Base-by-base conservation (phyloP, 2,329 filamentous ascomycete species). In the Myriosclerotinia curreyana region DNA sequence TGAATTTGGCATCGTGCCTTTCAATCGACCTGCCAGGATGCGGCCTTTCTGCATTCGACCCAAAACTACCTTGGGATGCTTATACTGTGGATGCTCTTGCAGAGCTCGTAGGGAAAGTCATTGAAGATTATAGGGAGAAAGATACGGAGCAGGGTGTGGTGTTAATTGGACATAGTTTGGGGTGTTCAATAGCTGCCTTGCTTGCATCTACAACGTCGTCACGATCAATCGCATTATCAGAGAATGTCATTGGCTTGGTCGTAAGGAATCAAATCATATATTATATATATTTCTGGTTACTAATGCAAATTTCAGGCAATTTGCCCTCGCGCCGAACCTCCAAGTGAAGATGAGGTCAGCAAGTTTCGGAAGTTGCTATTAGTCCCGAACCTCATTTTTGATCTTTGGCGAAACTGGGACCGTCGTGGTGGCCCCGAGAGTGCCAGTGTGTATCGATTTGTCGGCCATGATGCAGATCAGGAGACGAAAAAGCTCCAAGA, bases 11-110 rank as follows among this genome's bases (percentile, higher is more conserved):
- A 15, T 88, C 92, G 55, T 96, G 93, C 74, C 82, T 96, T 48
- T 90, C 92, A 5, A 86, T 98, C 67, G 95, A 99, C 74, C 81
- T 97, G 5, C 94, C 95, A 1, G 95, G 95, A 48, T 96, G 93
- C 71, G 95, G 95, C 38, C 80, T 88, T 28, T 97, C 94, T 2
- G 79, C 82, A 11, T 96, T 94, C 76, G 79, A 83, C 20, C 88
- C 89, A 25, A 85, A 79, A 20, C 20, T 64, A 34, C 76, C 82
- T 28, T 93, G 90, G 87, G 82, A 86, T 51, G 92, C 94, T 9
- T 99, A 98, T 75, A 88, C 85, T 0, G 86, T 88, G 0, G 85
- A 92, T 49, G 86, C 90, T 1, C 80, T 98, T 31, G 85, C 84
- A 5, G 88, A 92, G 69, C 80, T 99, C 14, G 80, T 97, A 17